Base-by-base conservation (phyloP, 352 stramenopile genomes). In the Phytophthora sp. region DNA sequence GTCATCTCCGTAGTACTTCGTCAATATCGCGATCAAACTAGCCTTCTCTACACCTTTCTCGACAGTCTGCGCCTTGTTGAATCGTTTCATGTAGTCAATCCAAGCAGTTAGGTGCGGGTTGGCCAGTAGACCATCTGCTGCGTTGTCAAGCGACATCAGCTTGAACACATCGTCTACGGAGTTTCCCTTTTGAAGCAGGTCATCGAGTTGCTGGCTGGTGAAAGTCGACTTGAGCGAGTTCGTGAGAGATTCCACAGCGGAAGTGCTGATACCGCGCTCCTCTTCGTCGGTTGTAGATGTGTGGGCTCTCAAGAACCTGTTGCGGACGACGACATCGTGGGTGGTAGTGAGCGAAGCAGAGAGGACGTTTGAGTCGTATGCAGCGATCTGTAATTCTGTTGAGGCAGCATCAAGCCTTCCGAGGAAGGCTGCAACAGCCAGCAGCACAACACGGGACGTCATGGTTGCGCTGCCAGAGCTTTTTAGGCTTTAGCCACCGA, bases 1-100 rank as follows among this genome's bases (percentile, higher is more conserved):
- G 30, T 62, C 51, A 17, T 67, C 59, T 20, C 43, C 59, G 37
- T 56, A 67, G 17, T 35, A 42, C 46, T 50, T 26, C 4, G 49
- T 67, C 20, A 67, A 32, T 12, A 27, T 37, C 2, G 50, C 20
- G 24, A 67, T 9, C 17, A 67, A 18, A 43, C n/a, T 55, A 18
- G 58, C 23, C n/a, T n/a, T n/a, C n/a, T n/a, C n/a, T n/a, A n/a
- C n/a, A n/a, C n/a, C n/a, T 37, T 62, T 26, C 20, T 52, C 24
- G 3, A 15, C 43, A 1, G 59, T 42, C 12, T 53, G 56, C 35
- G 62, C 24, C 24, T 62, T 21, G 57, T 65, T 65, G 38, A 59
- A 65, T 6, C 46, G 9, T 17, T 65, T 65, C 15, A 65, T 53
- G 23, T 65, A 65, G 8, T 5, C 42, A 13, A 31, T 23, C 56